Evolutionary conservation across 345 rosid species (phyloP).

Genomic region (Carallia pectinifolia): DNA sequence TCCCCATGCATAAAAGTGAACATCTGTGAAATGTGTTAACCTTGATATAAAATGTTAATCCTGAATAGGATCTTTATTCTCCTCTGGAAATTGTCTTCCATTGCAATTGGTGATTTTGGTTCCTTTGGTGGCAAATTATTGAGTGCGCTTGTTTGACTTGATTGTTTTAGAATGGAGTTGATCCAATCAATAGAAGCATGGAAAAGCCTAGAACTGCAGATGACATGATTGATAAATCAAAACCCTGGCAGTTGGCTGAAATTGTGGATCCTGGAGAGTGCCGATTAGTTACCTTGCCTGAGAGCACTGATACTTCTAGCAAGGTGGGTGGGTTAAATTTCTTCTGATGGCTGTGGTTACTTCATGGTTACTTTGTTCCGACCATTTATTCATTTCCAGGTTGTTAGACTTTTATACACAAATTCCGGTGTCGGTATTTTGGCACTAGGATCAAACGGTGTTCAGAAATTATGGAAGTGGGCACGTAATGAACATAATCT

Average conservation of each 20-base stretch:
- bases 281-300: conserved; percentile 68
- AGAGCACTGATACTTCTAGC: conserved; percentile 69
- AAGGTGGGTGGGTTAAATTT: conserved; percentile 49
- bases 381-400: conserved; percentile 40
- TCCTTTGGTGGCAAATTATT: background rate
- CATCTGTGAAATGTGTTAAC: background rate
- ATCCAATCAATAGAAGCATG: conserved; percentile 65
- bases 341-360: background rate
- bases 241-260: conserved; percentile 81
- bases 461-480: conserved; percentile 85
- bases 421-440: conserved; percentile 78
- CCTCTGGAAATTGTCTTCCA: background rate
- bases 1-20: background rate
- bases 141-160: conserved; percentile 4
- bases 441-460: conserved; percentile 80
- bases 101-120: background rate
- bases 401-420: conserved; percentile 80
- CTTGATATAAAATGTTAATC: background rate
- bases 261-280: conserved; percentile 68
- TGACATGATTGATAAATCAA: conserved; percentile 63
- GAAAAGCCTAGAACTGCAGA: conserved; percentile 77
- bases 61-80: conserved; percentile 9
- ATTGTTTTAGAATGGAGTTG: conserved; percentile 73
- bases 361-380: conserved; percentile 5
- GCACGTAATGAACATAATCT: conserved; percentile 70